A percentile compares a stretch with the other conserved stretches of the same genome.
Conservation (phyloP, 148 eudicot genomes). For the Camellia japonica region DNA sequence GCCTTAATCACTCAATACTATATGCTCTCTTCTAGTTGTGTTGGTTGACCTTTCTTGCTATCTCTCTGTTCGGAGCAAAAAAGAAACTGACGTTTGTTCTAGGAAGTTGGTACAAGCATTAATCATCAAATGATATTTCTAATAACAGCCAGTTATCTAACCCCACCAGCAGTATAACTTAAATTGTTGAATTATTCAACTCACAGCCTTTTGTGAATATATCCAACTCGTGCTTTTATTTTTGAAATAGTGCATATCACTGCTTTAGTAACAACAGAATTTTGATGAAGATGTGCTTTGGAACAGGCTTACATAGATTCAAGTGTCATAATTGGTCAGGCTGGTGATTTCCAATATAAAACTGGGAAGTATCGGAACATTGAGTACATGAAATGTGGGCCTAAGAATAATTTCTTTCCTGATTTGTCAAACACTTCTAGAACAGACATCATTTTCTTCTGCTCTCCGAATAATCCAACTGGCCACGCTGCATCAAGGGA, state of each 20-base stretch:
- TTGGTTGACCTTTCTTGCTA: no score
- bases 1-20: no score
- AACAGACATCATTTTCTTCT: slow-evolving; percentile 86
- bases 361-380: slow-evolving; percentile 57
- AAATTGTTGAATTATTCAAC: no score
- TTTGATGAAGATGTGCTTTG: background rate
- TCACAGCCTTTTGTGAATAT: no score
- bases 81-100: no score
- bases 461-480: slow-evolving; percentile 90
- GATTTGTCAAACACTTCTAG: slow-evolving; percentile 45
- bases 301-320: slow-evolving; percentile 84
- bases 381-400: slow-evolving; percentile 67
- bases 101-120: no score
- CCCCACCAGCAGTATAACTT: no score
- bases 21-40: no score
- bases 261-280: no score
- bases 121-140: no score
- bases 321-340: slow-evolving; percentile 81
- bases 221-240: background rate
- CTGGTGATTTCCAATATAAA: slow-evolving; percentile 45
- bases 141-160: no score
- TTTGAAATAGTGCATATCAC: background rate
- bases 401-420: slow-evolving; percentile 64
- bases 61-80: no score
- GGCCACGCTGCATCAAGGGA: slow-evolving; percentile 71